These are phyloP conservation scores for Xylariales sp. DNA, from an alignment of 2,329 filamentous ascomycete genomes.

Conservation along the genomic window DNA sequence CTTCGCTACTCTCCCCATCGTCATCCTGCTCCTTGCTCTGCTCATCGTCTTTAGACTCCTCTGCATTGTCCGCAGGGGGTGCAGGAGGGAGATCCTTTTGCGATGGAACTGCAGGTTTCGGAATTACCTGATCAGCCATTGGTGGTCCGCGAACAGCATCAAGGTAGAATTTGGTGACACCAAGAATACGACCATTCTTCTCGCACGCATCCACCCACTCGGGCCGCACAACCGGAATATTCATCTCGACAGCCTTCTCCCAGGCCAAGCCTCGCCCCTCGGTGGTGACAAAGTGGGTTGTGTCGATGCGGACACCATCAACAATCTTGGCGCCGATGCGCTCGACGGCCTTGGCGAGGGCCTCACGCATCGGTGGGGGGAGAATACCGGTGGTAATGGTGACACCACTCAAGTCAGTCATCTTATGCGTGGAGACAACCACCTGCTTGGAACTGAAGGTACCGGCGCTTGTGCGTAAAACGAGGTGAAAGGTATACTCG, in stretches of 20 bases:
- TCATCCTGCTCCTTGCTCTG: constrained; percentile 11
- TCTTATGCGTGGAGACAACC: constrained; percentile 88
- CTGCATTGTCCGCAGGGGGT: constrained; percentile 15
- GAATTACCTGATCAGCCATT: constrained; percentile 24
- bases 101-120: constrained; percentile 12
- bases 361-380: constrained; percentile 67
- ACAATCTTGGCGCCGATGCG: constrained; percentile 90
- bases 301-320: constrained; percentile 89
- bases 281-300: constrained; percentile 96
- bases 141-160: constrained; percentile 62
- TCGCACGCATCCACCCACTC: constrained; percentile 99
- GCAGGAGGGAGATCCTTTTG: constrained; percentile 24
- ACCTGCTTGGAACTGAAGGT: constrained; percentile 82
- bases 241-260: constrained; percentile 97
- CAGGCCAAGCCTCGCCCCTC: constrained; percentile 85
- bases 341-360: constrained; percentile 70
- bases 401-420: constrained; percentile 94
- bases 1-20: constrained; percentile 9
- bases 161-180: constrained; percentile 93
- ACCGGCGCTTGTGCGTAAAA: constrained; percentile 85
- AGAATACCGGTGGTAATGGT: constrained; percentile 90
- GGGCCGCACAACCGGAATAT: constrained; percentile 92
- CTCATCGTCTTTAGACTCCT: constrained; percentile 5
- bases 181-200: constrained; percentile 84
- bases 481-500: constrained; percentile 89